Percentiles rank a stretch among this genome's conserved stretches.
Conservation (phyloP, 169 alveolate genomes). For the Perkinsus marinus region DNA sequence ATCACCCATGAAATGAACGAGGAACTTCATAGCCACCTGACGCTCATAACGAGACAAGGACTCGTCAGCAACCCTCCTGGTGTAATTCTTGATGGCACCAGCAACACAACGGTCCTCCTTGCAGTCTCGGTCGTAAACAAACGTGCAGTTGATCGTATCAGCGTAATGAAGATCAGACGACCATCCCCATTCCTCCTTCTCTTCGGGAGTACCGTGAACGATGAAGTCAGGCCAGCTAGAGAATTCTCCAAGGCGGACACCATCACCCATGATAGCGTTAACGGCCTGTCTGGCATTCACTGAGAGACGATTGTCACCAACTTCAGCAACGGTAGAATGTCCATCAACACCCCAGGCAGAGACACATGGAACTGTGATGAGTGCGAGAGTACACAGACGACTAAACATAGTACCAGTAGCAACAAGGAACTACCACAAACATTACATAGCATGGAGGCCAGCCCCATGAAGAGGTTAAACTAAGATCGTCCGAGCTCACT, state of each 20-base stretch:
- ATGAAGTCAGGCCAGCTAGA: not conserved
- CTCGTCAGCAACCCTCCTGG: not conserved
- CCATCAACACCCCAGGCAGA: not conserved
- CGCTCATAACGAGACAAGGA: not conserved
- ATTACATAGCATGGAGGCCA: no score
- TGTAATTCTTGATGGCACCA: not conserved
- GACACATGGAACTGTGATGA: not conserved
- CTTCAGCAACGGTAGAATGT: not conserved
- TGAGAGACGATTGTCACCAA: not conserved
- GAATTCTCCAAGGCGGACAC: not conserved
- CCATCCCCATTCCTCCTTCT: not conserved
- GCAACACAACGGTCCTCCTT: not conserved
- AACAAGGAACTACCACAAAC: no score
- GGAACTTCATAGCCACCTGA: not conserved
- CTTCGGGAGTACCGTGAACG: not conserved
- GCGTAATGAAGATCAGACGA: not conserved
- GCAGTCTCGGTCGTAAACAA: not conserved
- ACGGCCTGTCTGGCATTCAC: not conserved
- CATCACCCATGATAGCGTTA: not conserved
- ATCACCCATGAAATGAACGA: not conserved
- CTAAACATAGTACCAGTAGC: not conserved
- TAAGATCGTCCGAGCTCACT: no score
- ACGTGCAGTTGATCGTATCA: not conserved
- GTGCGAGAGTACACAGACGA: not conserved
- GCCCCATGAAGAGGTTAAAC: no score